phyloP scores from a whole-genome alignment of 176 grass and related monocot genomes.

The Dactylis glomerata region DNA sequence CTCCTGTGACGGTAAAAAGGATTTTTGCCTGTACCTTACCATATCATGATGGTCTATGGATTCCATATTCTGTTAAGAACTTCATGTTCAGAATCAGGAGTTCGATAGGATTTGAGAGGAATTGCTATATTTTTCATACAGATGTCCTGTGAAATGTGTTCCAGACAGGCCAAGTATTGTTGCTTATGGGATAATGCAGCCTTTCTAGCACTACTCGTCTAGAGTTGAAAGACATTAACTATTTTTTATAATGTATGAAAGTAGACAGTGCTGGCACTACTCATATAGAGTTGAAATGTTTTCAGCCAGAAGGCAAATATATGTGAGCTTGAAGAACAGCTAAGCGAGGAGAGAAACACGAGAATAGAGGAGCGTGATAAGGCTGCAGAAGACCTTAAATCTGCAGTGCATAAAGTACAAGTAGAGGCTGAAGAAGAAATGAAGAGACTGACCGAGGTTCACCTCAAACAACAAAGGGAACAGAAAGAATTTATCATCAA shows the following conservation, averaged over 20 bases:
- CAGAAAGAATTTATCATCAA: conserved; percentile 92
- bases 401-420: conserved; percentile 70
- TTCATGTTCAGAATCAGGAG: background rate
- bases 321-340: conserved; percentile 70
- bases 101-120: background rate
- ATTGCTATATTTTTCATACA: background rate
- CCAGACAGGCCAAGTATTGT: background rate
- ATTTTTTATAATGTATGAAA: background rate
- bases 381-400: conserved; percentile 74
- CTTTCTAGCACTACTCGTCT: too few species aligned
- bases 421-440: conserved; percentile 73
- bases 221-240: background rate
- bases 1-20: background rate
- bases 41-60: background rate
- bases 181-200: conserved; percentile 11
- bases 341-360: conserved; percentile 85
- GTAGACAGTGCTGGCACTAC: background rate
- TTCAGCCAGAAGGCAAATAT: conserved; percentile 89
- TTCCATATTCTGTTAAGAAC: background rate
- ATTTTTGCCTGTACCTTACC: background rate
- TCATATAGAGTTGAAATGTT: conserved; percentile 24
- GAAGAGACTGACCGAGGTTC: conserved; percentile 59
- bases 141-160: background rate
- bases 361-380: conserved; percentile 92
- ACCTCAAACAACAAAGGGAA: conserved; percentile 73